Conservation (phyloP, 1,284 basidiomycete genomes). For the Takashimella koratensis region DNA sequence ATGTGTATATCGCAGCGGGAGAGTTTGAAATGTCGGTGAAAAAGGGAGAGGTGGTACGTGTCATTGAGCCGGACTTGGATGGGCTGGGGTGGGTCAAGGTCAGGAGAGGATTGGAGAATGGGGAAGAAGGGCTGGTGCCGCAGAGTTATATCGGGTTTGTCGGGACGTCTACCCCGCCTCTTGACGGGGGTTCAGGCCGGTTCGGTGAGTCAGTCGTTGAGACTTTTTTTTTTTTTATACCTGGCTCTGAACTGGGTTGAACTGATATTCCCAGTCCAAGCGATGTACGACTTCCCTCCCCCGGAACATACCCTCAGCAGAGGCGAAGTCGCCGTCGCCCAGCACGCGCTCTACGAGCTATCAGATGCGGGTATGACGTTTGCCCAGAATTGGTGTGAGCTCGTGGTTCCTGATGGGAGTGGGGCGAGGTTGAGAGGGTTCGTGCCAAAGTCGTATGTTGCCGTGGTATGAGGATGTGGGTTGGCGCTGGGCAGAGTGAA, state of each 20-base stretch:
- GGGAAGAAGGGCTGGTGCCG: conserved; percentile 14
- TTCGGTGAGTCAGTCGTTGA: conserved; percentile 10
- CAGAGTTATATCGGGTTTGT: conserved; percentile 7
- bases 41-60: conserved; percentile 15
- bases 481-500: no score
- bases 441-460: conserved; percentile 18
- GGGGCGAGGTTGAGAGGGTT: conserved; percentile 6
- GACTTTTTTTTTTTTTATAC: no score
- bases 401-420: conserved; percentile 12
- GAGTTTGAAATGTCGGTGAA: conserved; percentile 3
- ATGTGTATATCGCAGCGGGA: conserved; percentile 6
- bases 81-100: conserved; percentile 17
- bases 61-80: conserved; percentile 19
- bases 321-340: conserved; percentile 9
- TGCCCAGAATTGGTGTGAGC: conserved; percentile 18
- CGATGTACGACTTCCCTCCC: conserved; percentile 18
- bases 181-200: conserved; percentile 12
- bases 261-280: conserved; percentile 1
- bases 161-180: conserved; percentile 6
- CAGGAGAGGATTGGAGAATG: conserved; percentile 9
- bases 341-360: conserved; percentile 19
- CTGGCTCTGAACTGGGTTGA: no score
- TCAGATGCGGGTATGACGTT: conserved; percentile 17
- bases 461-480: not conserved
- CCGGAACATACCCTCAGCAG: conserved; percentile 7